A percentile compares a stretch with the other conserved stretches of the same genome.
Conservation (phyloP, 2,329 filamentous ascomycete species). For the Aureobasidium vineae region DNA sequence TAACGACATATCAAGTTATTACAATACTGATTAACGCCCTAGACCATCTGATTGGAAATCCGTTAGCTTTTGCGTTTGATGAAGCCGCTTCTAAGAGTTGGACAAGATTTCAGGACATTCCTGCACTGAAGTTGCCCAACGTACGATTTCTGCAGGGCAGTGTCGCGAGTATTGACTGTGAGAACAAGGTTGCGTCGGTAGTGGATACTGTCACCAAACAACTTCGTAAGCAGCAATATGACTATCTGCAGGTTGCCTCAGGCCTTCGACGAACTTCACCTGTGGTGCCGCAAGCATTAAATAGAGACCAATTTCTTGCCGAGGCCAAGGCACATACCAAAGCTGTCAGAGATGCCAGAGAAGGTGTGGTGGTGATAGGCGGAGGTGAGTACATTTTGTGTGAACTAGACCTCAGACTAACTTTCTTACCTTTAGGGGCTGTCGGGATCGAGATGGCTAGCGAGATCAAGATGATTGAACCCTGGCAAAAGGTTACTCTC, state of each 20-base stretch:
- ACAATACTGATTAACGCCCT: conserved; percentile 43
- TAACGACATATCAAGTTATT: not conserved
- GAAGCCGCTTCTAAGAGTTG: conserved; percentile 66
- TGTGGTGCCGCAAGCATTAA: conserved; percentile 66
- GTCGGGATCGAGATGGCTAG: conserved; percentile 81
- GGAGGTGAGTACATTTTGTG: conserved; percentile 50
- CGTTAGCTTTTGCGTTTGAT: conserved; percentile 65
- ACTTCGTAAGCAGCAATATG: conserved; percentile 52
- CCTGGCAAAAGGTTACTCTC: conserved; percentile 65
- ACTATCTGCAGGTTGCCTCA: conserved; percentile 71
- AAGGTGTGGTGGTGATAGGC: conserved; percentile 69
- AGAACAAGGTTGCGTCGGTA: conserved; percentile 57
- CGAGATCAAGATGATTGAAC: conserved; percentile 68
- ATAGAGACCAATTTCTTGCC: conserved; percentile 60
- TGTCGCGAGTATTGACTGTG: conserved; percentile 59
- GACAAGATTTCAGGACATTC: conserved; percentile 66
- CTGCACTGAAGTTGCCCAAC: conserved; percentile 61
- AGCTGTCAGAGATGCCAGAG: conserved; percentile 49
- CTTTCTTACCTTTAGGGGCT: conserved; percentile 51
- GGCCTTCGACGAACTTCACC: conserved; percentile 70
- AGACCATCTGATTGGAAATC: conserved; percentile 70
- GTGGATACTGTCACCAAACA: conserved; percentile 42
- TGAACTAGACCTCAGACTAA: not conserved
- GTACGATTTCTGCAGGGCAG: conserved; percentile 66
- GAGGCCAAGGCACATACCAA: conserved; percentile 63